Evolutionary conservation across 1,284 basidiomycete species (phyloP), one percentile per base, ranked within the genome.

Genomic region (Austropuccinia psidii): DNA sequence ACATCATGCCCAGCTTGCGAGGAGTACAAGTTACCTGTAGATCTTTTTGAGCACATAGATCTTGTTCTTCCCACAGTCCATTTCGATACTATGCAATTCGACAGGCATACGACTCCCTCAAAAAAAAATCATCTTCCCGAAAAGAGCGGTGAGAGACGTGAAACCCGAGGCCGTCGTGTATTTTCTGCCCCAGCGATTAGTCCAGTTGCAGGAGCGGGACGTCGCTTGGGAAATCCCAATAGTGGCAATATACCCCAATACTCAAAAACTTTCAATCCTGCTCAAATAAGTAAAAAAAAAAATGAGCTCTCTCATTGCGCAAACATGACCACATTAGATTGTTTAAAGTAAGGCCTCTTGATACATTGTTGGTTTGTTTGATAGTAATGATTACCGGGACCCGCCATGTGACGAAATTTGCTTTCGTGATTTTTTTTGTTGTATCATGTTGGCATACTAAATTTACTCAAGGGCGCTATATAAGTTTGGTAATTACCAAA

Each of bases 41-140:
- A 84, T 73, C 79, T 91, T 24, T 84, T 87, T 75, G 80, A 81
- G 5, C 88, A 90, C 77, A 79, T 90, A 54, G 88, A 90, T 60
- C 80, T 90, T 41, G 83, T 90, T 47, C 87, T 89, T 75, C 89
- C 89, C 0, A 90, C 89, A 0, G 89, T 88, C 0, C 84, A 87
- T 80, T 90, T 90, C 78, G 83, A 84, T 52, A 50, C 75, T 8
- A 37, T 47, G 74, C 54, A 54, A 74, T 27, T 76, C 78, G 35
- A 74, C 11, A 76, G 81, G 19, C 76, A 0, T 77, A 81, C 11
- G 75, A 81, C 0, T 80, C 83, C 83, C 3, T 83, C 82, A 77
- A 81, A 81, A 19, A 57, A 15, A 33, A 29, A 31, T 45, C 43
- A n/a, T n/a, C n/a, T 39, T 37, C 39, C 4, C 49, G 65, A 79